A percentile compares a stretch with the other conserved stretches of the same genome.
Evolutionary conservation across 345 rosid genomes (phyloP).

Genomic region (Cardamine chenopodiifolia): DNA sequence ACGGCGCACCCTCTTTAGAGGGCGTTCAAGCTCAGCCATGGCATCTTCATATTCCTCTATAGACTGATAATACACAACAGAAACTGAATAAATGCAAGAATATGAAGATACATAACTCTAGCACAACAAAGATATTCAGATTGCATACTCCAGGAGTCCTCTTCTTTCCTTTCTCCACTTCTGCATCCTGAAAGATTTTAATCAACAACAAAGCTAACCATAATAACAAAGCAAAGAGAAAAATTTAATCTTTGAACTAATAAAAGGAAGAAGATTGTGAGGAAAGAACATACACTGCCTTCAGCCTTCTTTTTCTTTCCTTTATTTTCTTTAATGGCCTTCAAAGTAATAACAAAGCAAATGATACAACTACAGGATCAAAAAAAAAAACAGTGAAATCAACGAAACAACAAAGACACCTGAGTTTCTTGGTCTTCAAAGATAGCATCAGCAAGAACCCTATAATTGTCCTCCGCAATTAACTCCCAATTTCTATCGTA

Average conservation of each 20-base stretch:
- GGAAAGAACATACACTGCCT: conserved; percentile 31
- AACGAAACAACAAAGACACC: conserved; percentile 46
- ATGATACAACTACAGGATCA: not conserved
- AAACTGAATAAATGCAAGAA: conserved; percentile 23
- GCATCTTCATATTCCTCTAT: conserved; percentile 33
- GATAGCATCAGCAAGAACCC: conserved; percentile 89
- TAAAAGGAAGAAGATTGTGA: not conserved
- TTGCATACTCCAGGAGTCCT: conserved; percentile 48
- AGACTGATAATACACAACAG: conserved; percentile 16
- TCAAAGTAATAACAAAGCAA: conserved; percentile 9
- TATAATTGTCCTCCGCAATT: conserved; percentile 79
- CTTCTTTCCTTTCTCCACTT: conserved; percentile 36
- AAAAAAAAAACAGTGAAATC: not conserved
- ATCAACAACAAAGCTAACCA: conserved; percentile 9
- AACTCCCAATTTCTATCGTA: conserved; percentile 86
- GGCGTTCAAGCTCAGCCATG: conserved; percentile 54
- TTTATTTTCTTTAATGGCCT: conserved; percentile 15
- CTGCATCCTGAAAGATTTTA: conserved; percentile 48
- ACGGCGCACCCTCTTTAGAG: conserved; percentile 68
- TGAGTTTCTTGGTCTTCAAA: conserved; percentile 69
- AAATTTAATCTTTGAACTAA: not conserved
- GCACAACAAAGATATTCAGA: not conserved
- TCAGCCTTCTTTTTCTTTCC: conserved; percentile 23
- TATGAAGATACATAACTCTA: conserved; percentile 8
- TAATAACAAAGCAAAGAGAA: conserved; percentile 1